Percentiles rank a stretch among this genome's conserved stretches.
Evolutionary conservation across 345 rosid species (phyloP).

Genomic region (Gossypium ekmanianum): DNA sequence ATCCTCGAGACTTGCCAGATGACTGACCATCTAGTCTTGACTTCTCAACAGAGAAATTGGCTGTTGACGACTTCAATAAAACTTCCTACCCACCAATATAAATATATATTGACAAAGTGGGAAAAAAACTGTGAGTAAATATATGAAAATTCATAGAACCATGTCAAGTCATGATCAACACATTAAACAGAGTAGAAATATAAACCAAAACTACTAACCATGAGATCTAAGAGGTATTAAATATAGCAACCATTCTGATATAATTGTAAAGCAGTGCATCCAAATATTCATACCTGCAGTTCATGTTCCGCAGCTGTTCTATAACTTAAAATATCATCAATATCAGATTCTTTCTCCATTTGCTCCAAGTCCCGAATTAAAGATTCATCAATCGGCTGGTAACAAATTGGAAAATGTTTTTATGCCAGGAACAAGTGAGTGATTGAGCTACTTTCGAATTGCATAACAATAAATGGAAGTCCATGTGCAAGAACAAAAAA

Average conservation of each 20-base stretch:
- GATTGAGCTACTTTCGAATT: constrained; percentile 12
- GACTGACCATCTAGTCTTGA: constrained; percentile 51
- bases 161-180: background rate
- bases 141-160: background rate
- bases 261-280: background rate
- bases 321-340: constrained; percentile 78
- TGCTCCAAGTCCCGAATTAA: constrained; percentile 70
- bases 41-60: constrained; percentile 37
- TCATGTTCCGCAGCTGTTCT: constrained; percentile 81
- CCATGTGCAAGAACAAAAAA: background rate
- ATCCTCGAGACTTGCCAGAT: constrained; percentile 67
- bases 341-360: constrained; percentile 82
- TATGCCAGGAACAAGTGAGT: constrained; percentile 1
- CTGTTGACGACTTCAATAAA: constrained; percentile 33
- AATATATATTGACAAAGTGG: constrained; percentile 7
- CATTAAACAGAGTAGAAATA: background rate
- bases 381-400: constrained; percentile 60
- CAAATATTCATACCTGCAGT: constrained; percentile 63
- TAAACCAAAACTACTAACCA: background rate
- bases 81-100: constrained; percentile 46
- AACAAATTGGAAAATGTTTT: constrained; percentile 29
- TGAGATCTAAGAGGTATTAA: background rate
- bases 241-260: constrained; percentile 1
- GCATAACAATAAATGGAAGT: background rate
- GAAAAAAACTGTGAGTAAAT: background rate